Base-by-base conservation (phyloP, 768 basidiomycete genomes). In the Mycena amicta region DNA sequence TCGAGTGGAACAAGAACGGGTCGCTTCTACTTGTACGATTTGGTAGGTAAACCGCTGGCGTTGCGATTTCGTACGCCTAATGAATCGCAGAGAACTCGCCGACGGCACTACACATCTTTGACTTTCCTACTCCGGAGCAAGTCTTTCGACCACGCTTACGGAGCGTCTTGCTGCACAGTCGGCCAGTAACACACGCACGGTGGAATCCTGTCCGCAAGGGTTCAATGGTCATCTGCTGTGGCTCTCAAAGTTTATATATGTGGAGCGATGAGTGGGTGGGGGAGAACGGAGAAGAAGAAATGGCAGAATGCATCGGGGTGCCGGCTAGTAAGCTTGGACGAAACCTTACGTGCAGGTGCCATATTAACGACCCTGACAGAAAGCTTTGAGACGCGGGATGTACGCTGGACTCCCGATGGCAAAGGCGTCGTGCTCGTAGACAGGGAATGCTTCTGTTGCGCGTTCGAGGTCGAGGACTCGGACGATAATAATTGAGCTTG, bases 181-280 rank as follows among this genome's bases (percentile, higher is more conserved):
- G 82, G 43, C 79, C 86, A 2, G 82, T 95, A 26, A 68, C 83
- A 39, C 81, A 82, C 50, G 90, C 87, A 5, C 77, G 79, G 49
- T 95, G 95, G 94, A 94, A 92, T 68, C 92, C 93, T 28, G 82
- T 84, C n/a, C 83, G 88, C n/a, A 83, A 83, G 66, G 90, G 89
- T 4, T 85, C 77, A 52, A 71, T 95, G 23, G 83, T 79, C 0
- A 64, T 90, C 8, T 88, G 89, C 61, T 90, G 87, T 64, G 88
- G 87, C 12, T 80, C 72, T 50, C 81, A 82, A 55, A 85, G 87
- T 53, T 68, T 92, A 23, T 91, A 89, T 70, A 83, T 80, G 6
- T 94, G 92, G 92, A 91, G 88, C 62, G 90, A 92, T 60, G 91
- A 93, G 66, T 92, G 89, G 89, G 72, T 85, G 16, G 80, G 78